Evolutionary conservation across 2,329 filamentous ascomycete species (phyloP).

Genomic region (Xylaria digitata): DNA sequence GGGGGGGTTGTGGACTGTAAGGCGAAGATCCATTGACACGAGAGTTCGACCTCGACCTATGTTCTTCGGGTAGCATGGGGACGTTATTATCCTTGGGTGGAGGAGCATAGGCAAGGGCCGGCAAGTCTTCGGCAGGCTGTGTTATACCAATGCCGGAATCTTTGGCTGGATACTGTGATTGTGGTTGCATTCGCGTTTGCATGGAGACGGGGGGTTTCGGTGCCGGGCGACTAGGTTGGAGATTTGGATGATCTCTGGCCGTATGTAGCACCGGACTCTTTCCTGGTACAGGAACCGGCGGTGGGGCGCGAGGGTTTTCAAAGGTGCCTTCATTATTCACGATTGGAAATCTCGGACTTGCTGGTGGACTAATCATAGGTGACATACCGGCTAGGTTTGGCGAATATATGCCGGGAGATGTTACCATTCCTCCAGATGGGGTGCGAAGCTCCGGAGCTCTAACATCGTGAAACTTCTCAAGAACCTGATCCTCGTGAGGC

Average conservation of each 20-base stretch:
- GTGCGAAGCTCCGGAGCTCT: slow-evolving; percentile 67
- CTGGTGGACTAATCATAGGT: slow-evolving; percentile 79
- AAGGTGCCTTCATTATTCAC: slow-evolving; percentile 93
- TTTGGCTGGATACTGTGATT: slow-evolving; percentile 67
- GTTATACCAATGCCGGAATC: slow-evolving; percentile 73
- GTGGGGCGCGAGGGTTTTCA: slow-evolving; percentile 93
- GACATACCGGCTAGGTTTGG: slow-evolving; percentile 68
- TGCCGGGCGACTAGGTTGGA: slow-evolving; percentile 85
- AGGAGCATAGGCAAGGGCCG: slow-evolving; percentile 56
- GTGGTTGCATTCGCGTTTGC: slow-evolving; percentile 67
- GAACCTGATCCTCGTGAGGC: slow-evolving; percentile 84
- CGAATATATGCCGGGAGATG: slow-evolving; percentile 65
- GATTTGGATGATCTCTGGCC: slow-evolving; percentile 64
- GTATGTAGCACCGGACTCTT: slow-evolving; percentile 57
- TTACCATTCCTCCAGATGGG: slow-evolving; percentile 58
- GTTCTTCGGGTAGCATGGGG: slow-evolving; percentile 73
- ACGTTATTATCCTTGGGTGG: slow-evolving; percentile 63
- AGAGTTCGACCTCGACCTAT: slow-evolving; percentile 76
- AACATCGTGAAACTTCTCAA: slow-evolving; percentile 96
- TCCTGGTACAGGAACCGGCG: slow-evolving; percentile 78
- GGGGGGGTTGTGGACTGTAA: slow-evolving; percentile 56
- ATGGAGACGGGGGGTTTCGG: slow-evolving; percentile 82
- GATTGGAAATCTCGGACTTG: slow-evolving; percentile 85
- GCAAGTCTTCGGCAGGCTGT: slow-evolving; percentile 66
- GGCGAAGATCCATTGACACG: slow-evolving; percentile 66